Evolutionary conservation across 208 protist genomes (phyloP).

Genomic region (Trypanosoma vivax): DNA sequence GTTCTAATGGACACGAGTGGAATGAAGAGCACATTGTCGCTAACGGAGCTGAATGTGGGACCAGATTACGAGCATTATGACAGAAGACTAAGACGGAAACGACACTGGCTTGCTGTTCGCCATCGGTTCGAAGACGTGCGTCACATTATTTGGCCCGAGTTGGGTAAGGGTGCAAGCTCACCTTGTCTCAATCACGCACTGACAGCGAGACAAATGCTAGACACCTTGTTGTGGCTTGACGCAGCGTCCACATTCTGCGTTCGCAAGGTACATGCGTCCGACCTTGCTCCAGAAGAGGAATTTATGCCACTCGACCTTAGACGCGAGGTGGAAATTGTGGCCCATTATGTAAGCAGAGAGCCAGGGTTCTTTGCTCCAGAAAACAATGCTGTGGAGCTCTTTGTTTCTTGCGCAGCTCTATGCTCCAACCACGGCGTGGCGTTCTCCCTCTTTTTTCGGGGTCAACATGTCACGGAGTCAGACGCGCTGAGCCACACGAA

Average conservation of each 20-base stretch:
- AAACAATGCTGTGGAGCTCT: constrained; percentile 25
- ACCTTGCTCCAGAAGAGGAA: constrained; percentile 29
- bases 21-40: constrained; percentile 66
- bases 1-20: constrained; percentile 80
- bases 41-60: constrained; percentile 70
- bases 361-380: constrained; percentile 5
- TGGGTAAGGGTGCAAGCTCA: not conserved
- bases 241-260: constrained; percentile 78
- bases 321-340: constrained; percentile 55
- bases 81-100: constrained; percentile 53
- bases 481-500: not conserved
- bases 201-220: constrained; percentile 48
- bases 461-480: not conserved
- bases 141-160: constrained; percentile 66
- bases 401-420: constrained; percentile 54
- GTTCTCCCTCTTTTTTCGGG: constrained; percentile 35
- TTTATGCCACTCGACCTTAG: constrained; percentile 59
- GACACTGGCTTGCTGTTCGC: constrained; percentile 73
- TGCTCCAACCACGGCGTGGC: constrained; percentile 61
- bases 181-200: constrained; percentile 17
- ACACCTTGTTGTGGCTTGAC: constrained; percentile 68
- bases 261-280: constrained; percentile 54
- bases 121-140: constrained; percentile 68
- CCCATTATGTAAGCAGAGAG: constrained; percentile 16
- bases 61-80: constrained; percentile 86